Percentiles rank a stretch among this genome's conserved stretches.
Evolutionary conservation across 192 early-diverging fungal species (phyloP).

Genomic region (Dimargaris verticillata): DNA sequence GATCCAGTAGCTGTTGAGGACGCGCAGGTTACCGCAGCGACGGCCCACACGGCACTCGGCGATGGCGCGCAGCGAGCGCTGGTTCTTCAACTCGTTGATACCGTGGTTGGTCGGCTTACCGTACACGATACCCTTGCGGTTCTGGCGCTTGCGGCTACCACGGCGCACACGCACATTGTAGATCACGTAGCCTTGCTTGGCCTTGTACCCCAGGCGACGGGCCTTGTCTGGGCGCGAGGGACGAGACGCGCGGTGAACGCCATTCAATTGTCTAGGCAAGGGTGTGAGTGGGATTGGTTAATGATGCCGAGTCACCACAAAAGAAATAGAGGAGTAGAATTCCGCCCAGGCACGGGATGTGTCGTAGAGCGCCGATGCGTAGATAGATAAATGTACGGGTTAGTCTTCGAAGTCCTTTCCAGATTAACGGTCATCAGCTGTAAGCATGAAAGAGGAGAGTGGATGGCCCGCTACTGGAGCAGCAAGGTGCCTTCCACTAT

Average conservation of each 20-base stretch:
- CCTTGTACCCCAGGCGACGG: constrained; percentile 98
- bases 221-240: constrained; percentile 98
- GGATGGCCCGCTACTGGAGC: too few relatives aligned
- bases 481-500: too few relatives aligned
- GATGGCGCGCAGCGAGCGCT: constrained; percentile 79
- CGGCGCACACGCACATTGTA: constrained; percentile 98
- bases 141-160: constrained; percentile 94
- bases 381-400: too few relatives aligned
- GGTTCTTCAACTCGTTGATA: constrained; percentile 98
- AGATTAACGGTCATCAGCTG: too few relatives aligned
- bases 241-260: constrained; percentile 95
- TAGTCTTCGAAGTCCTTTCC: too few relatives aligned
- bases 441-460: too few relatives aligned
- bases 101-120: constrained; percentile 97
- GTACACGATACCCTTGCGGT: constrained; percentile 94
- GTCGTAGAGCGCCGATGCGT: too few relatives aligned
- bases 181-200: constrained; percentile 99
- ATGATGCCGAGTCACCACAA: too few relatives aligned
- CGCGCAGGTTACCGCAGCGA: constrained; percentile 93
- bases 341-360: too few relatives aligned
- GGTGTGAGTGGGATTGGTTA: neutral
- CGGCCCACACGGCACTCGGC: constrained; percentile 98
- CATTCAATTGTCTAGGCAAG: constrained; percentile 75
- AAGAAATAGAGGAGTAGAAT: too few relatives aligned
- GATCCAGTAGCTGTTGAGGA: constrained; percentile 99